Percentiles rank a stretch among this genome's conserved stretches.
Conservation (phyloP, 768 basidiomycete species). For the Daedaleopsis sinensis region DNA sequence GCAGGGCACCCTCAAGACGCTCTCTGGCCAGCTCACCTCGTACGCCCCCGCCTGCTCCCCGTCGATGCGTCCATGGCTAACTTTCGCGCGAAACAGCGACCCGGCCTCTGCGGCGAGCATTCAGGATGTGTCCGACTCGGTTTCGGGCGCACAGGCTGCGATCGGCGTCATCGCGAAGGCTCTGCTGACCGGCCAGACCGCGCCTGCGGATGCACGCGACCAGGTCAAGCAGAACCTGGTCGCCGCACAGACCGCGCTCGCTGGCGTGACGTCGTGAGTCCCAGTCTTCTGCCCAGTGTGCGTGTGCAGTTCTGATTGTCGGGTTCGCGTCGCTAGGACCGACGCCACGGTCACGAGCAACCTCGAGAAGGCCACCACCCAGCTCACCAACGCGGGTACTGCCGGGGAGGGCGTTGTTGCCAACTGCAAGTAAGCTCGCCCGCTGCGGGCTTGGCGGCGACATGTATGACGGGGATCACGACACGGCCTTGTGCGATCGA, state of each 20-base stretch:
- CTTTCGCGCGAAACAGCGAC: conserved; percentile 3
- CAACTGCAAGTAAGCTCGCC: conserved; percentile 25
- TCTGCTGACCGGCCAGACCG: conserved; percentile 26
- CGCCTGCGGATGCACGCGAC: conserved; percentile 27
- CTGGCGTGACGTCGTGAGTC: conserved; percentile 13
- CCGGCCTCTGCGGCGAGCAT: conserved; percentile 2
- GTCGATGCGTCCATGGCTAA: background rate
- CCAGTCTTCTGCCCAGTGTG: too few relatives aligned
- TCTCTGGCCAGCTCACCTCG: conserved; percentile 22
- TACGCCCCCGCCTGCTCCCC: background rate
- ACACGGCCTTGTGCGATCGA: too few relatives aligned
- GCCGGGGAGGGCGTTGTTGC: conserved; percentile 27
- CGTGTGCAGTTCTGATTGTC: background rate
- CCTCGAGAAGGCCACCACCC: conserved; percentile 20
- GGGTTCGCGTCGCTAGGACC: conserved; percentile 5
- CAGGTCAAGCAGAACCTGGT: conserved; percentile 24
- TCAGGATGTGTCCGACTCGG: conserved; percentile 2
- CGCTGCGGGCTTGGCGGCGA: too few relatives aligned
- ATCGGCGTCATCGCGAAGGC: conserved; percentile 27
- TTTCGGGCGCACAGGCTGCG: conserved; percentile 19
- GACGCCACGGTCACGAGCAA: conserved; percentile 7
- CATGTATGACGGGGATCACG: too few relatives aligned
- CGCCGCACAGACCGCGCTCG: conserved; percentile 12
- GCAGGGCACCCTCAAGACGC: conserved; percentile 22
- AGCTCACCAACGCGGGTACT: conserved; percentile 14